Percentiles rank a stretch among this genome's conserved stretches.
phyloP scores from a whole-genome alignment of 2,329 filamentous ascomycete species.

The Pseudopyrenochaeta lycopersici region DNA sequence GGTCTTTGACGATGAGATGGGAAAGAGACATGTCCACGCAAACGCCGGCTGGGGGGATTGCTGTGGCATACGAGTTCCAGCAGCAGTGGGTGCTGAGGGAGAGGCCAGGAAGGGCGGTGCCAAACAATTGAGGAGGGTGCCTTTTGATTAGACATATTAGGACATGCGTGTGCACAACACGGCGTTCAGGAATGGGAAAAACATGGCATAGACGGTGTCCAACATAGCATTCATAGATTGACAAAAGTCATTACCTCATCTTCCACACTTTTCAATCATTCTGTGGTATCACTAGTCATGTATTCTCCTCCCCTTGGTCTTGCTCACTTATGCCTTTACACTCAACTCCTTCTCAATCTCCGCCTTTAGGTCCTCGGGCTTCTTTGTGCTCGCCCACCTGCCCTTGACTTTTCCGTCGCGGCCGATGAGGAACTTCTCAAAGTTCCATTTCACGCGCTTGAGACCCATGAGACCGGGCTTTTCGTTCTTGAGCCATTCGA shows the following conservation, averaged over 20 bases:
- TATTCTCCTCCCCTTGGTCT: not conserved
- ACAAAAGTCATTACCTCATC: too few relatives aligned
- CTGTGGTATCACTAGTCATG: not conserved
- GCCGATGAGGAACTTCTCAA: conserved; percentile 95
- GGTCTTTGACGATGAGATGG: conserved; percentile 68
- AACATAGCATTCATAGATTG: too few relatives aligned
- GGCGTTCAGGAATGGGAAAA: not conserved
- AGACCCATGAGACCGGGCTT: conserved; percentile 86
- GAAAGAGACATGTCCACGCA: conserved; percentile 75
- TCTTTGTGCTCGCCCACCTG: conserved; percentile 87
- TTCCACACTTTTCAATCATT: too few relatives aligned
- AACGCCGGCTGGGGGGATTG: conserved; percentile 86
- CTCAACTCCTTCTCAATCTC: conserved; percentile 76
- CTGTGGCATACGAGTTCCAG: conserved; percentile 97
- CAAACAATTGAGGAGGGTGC: conserved; percentile 72
- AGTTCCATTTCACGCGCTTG: conserved; percentile 98
- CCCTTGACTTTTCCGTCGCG: conserved; percentile 85
- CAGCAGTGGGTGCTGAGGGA: conserved; percentile 87
- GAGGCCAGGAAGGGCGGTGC: conserved; percentile 82
- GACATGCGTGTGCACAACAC: not conserved
- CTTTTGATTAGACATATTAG: conserved; percentile 73
- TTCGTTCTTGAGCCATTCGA: conserved; percentile 74
- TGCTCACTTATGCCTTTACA: conserved; percentile 8
- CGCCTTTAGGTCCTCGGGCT: conserved; percentile 82
- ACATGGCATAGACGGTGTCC: not conserved